phyloP scores from a whole-genome alignment of 208 protist genomes.

The Leishmania lainsoni region DNA sequence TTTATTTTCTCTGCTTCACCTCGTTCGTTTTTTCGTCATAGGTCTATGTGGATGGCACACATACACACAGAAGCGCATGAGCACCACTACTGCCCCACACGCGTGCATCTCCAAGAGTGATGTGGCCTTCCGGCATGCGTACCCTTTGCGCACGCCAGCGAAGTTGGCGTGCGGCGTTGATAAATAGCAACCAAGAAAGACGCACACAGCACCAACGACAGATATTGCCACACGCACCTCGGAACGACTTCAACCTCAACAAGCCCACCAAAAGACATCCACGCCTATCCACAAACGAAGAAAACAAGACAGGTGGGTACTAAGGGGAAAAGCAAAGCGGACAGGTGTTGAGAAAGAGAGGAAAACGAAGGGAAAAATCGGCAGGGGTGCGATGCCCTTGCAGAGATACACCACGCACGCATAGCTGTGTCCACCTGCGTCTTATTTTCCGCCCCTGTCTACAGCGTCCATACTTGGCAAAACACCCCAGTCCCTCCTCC shows the following conservation, averaged over 20 bases:
- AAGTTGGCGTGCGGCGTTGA: too few relatives aligned
- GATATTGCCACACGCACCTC: not conserved
- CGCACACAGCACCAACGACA: not conserved
- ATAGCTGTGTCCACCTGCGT: too few relatives aligned
- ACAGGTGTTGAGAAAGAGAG: too few relatives aligned
- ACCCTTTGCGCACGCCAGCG: too few relatives aligned
- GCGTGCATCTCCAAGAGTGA: not conserved
- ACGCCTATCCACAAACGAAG: not conserved
- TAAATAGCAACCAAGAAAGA: not conserved
- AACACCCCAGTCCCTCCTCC: not conserved
- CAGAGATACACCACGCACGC: not conserved
- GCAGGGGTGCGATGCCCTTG: not conserved
- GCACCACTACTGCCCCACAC: too few relatives aligned
- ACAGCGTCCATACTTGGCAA: not conserved
- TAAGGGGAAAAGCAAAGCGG: not conserved
- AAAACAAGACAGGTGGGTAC: not conserved
- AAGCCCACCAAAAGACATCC: not conserved
- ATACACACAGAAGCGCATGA: not conserved
- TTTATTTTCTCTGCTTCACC: not conserved
- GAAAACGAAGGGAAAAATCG: not conserved
- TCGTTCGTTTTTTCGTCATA: not conserved
- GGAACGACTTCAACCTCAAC: not conserved
- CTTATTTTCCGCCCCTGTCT: not conserved
- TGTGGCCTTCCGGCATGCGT: not conserved
- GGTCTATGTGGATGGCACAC: not conserved